phyloP scores from a whole-genome alignment of 352 stramenopile species.

The Pelagophyceae sp. region DNA sequence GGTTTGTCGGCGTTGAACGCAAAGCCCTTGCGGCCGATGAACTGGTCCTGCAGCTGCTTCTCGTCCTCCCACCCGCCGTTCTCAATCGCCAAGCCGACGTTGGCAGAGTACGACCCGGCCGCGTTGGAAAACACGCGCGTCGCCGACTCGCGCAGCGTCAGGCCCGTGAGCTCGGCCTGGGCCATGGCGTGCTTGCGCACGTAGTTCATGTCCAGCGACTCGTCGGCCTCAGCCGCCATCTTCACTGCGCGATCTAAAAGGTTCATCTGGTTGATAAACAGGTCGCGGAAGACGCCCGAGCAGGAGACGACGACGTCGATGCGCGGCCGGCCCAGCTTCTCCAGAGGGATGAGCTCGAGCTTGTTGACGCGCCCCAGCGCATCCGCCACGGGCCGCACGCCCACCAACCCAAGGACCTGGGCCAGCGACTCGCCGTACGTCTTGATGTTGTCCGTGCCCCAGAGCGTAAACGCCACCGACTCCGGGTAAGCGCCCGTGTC shows the following conservation, averaged over 20 bases:
- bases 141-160: conserved; percentile 60
- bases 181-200: conserved; percentile 66
- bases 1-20: conserved; percentile 75
- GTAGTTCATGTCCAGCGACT: conserved; percentile 64
- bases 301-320: conserved; percentile 74
- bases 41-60: conserved; percentile 67
- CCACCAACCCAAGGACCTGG: conserved; percentile 63
- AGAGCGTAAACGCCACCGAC: conserved; percentile 70
- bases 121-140: conserved; percentile 72
- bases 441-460: conserved; percentile 79
- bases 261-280: conserved; percentile 84
- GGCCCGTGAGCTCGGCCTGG: conserved; percentile 58
- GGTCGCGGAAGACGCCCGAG: conserved; percentile 73
- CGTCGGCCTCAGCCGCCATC: conserved; percentile 71
- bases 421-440: conserved; percentile 70
- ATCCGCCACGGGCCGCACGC: conserved; percentile 64
- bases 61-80: conserved; percentile 73
- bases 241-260: conserved; percentile 73
- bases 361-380: conserved; percentile 75
- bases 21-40: conserved; percentile 69
- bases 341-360: conserved; percentile 68
- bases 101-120: conserved; percentile 68
- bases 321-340: conserved; percentile 64
- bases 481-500: conserved; percentile 58
- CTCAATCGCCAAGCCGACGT: conserved; percentile 72